Percentiles rank a stretch among this genome's conserved stretches.
Conservation (phyloP, 352 stramenopile genomes). For the Albugo candida region DNA sequence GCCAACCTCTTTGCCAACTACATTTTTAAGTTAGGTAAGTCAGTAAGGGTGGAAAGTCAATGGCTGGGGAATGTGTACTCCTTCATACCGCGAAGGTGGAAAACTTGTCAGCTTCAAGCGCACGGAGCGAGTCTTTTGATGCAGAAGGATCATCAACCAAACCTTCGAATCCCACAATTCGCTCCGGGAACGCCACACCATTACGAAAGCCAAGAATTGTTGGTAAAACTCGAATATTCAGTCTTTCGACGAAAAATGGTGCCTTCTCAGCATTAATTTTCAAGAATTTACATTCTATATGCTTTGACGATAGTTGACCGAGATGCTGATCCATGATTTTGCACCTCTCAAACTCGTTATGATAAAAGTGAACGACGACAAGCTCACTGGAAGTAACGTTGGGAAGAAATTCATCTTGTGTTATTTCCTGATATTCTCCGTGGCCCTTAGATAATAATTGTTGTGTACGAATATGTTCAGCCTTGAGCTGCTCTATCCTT, state of each 20-base stretch:
- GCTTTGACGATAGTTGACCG: slow-evolving; percentile 21
- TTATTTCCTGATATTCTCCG: slow-evolving; percentile 79
- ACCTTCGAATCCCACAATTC: slow-evolving; percentile 85
- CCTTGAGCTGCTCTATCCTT: slow-evolving; percentile 54
- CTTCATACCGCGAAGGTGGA: too few relatives aligned
- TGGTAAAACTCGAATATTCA: slow-evolving; percentile 85
- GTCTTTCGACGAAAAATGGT: slow-evolving; percentile 88
- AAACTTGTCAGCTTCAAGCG: too few relatives aligned
- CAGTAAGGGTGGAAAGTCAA: too few relatives aligned
- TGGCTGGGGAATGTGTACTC: too few relatives aligned
- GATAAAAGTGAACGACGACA: slow-evolving; percentile 90
- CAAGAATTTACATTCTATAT: slow-evolving; percentile 89
- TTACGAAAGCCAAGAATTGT: slow-evolving; percentile 86
- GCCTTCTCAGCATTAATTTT: slow-evolving; percentile 89
- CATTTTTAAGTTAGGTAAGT: too few relatives aligned
- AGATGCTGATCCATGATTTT: slow-evolving; percentile 93
- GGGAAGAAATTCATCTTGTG: slow-evolving; percentile 89
- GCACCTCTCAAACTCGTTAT: slow-evolving; percentile 93
- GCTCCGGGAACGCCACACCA: slow-evolving; percentile 79
- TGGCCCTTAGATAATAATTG: slow-evolving; percentile 45
- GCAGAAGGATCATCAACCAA: slow-evolving; percentile 30
- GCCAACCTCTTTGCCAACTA: too few relatives aligned
- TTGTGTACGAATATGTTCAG: slow-evolving; percentile 36
- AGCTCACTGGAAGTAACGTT: slow-evolving; percentile 79
- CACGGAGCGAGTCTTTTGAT: too few relatives aligned